Base-by-base conservation (phyloP, 768 basidiomycete species). In the Panaeolus papilionaceus region DNA sequence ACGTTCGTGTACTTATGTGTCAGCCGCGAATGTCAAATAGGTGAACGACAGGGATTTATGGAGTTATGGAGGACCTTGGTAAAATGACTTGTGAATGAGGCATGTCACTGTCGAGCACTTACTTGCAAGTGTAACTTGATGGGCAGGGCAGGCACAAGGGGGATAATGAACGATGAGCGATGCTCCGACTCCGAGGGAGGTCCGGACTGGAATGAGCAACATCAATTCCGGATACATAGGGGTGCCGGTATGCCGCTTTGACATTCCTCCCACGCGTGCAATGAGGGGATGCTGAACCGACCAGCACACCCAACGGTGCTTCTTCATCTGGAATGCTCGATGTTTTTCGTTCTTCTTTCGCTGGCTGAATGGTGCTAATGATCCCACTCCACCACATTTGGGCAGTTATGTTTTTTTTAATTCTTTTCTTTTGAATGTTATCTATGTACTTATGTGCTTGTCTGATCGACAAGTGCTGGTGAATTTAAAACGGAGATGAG, bases 401-500 rank as follows among this genome's bases (percentile, higher is more conserved):
- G 16, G 33, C 33, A 58, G 11, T 33, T 16, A 3, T 14, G 1
- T 23, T 10, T 58, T 58, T 58, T 51, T 51, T 4, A 23, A 23
- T 23, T 33, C 5, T 33, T 33, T 33, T 33, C 3, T 33, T 33
- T 33, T 33, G 33, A 33, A 33, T 33, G 33, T 33, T 33, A 33
- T 33, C 33, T 33, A 33, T 33, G 33, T 33, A 23, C 23, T 20
- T 20, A 16, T 58, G 26, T 33, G 9, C 33, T 58, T 20, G 47
- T 23, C 6, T 58, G 54, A 58, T 58, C 54, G 33, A 58, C 54
- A 37, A 28, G 33, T 58, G 33, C 33, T 5, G 33, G 33, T 33
- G 54, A 37, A 28, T 58, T 28, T 37, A 33, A 49, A 49, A 49
- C 47, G 54, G 54, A 3, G 33, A 58, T 58, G 54, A 37, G 28